Base-by-base conservation (phyloP, 1,284 basidiomycete species). In the Pseudozyma sp. region DNA sequence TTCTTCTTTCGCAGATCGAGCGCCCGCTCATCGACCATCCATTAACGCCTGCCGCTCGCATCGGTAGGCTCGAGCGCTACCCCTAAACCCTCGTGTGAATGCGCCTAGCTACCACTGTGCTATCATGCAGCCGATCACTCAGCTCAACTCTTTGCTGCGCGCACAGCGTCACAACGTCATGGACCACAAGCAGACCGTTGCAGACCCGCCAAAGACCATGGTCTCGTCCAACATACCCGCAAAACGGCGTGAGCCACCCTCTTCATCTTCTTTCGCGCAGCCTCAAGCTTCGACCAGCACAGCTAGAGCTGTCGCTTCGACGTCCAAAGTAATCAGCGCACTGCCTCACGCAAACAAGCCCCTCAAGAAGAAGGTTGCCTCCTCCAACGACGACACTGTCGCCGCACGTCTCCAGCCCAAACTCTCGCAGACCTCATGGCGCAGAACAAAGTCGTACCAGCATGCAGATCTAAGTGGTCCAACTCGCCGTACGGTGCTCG, bases 401-500 rank as follows among this genome's bases (percentile, higher is more conserved):
- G 70, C 65, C 37, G 33, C 61, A 39, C 56, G 70, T 11, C 33
- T 68, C n/a, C 71, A 74, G 48, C 71, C 71, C 30, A 66, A 69
- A 34, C 66, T 74, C 30, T 57, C 66, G 7, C 52, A 56, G 9
- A 52, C 66, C 14, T 69, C 62, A 7, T 74, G 71, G 71, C 54
- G 71, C 16, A 48, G 71, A 16, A 55, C 62, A 33, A 68, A 66
- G 34, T 74, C 71, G 14, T 60, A 74, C 43, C 71, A 74, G 49
- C 67, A 68, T 30, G 63, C 46, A 16, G 59, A 68, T 44, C 71
- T 74, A 19, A 60, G 13, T 39, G 65, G 70, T 0, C 55, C 72
- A 5, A 60, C 59, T 13, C 76, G 76, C 11, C 59, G 78, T 4
- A 80, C 78, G 7, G 64, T 80, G 6, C 75, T 80, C 29, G 78